Conservation (phyloP, 306 rosid genomes). For the Biancaea sappan region DNA sequence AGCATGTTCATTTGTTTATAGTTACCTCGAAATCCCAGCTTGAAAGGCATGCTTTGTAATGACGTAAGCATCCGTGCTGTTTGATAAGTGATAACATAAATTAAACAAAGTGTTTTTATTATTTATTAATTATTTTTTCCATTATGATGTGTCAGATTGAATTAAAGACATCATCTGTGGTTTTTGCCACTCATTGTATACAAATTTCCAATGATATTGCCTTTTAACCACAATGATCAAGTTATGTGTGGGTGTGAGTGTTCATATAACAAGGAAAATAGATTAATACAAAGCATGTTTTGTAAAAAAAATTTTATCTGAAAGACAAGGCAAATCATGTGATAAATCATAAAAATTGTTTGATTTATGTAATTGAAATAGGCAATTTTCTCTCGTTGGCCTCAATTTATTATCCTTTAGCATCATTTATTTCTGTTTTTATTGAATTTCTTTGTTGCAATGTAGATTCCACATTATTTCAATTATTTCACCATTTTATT, state of each 20-base stretch:
- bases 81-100: no score
- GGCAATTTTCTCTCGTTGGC: no score
- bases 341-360: no score
- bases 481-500: no score
- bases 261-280: not conserved
- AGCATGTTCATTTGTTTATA: slow-evolving; percentile 36
- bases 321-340: no score
- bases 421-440: no score
- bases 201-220: not conserved
- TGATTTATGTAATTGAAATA: no score
- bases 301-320: no score
- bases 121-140: not conserved
- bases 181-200: not conserved
- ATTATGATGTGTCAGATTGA: slow-evolving; percentile 7
- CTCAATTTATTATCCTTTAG: no score
- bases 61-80: slow-evolving; percentile 45
- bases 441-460: no score
- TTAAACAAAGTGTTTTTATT: not conserved
- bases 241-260: not conserved
- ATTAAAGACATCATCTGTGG: not conserved
- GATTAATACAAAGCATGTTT: not conserved
- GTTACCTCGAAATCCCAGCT: slow-evolving; percentile 46
- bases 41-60: slow-evolving; percentile 55
- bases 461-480: no score
- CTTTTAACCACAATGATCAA: not conserved